phyloP scores from a whole-genome alignment of 2,329 filamentous ascomycete species.

The Venturiaceae sp. region DNA sequence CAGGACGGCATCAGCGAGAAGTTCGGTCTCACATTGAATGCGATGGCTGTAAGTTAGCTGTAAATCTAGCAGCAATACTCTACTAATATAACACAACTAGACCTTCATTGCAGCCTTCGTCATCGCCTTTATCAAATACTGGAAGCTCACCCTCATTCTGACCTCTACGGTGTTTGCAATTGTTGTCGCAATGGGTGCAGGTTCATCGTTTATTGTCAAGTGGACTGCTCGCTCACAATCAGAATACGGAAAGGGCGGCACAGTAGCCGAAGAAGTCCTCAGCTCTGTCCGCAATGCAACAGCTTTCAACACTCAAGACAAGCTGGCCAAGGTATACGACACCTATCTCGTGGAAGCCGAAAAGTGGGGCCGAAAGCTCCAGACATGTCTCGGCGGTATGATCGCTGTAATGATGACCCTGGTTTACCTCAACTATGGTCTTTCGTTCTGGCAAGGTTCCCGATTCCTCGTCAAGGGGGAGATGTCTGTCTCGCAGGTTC shows the following conservation, averaged over 20 bases:
- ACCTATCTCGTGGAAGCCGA: conserved; percentile 63
- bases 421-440: conserved; percentile 68
- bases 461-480: conserved; percentile 29
- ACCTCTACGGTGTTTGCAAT: conserved; percentile 74
- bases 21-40: conserved; percentile 65
- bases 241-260: conserved; percentile 76
- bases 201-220: conserved; percentile 66
- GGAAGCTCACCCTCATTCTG: conserved; percentile 87
- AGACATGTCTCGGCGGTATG: conserved; percentile 66
- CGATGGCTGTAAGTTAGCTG: too few relatives aligned
- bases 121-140: conserved; percentile 83
- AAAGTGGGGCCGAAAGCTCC: conserved; percentile 65
- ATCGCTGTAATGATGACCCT: conserved; percentile 74
- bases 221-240: conserved; percentile 70
- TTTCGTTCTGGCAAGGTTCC: conserved; percentile 28
- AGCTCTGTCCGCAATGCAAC: conserved; percentile 87
- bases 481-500: conserved; percentile 57
- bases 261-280: conserved; percentile 86
- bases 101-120: conserved; percentile 85
- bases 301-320: conserved; percentile 88
- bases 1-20: conserved; percentile 94
- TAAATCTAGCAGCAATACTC: too few relatives aligned
- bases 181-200: conserved; percentile 63
- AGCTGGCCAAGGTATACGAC: conserved; percentile 81
- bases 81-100: too few relatives aligned